Conservation (phyloP, 2,329 filamentous ascomycete genomes). For the Monosporascus sp. region DNA sequence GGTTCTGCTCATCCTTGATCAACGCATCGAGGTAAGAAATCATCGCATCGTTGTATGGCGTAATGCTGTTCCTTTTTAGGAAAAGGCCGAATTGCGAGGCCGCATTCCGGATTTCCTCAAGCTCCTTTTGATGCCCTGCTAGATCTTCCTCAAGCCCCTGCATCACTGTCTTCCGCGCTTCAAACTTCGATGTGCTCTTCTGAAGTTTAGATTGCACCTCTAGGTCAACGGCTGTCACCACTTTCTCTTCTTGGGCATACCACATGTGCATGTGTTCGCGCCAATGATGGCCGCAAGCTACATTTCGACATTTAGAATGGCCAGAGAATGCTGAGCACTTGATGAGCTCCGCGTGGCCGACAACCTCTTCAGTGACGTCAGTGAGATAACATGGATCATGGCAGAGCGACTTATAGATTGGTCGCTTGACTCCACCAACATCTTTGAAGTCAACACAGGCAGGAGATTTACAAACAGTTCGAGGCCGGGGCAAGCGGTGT, state of each 20-base stretch:
- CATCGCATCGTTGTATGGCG: slow-evolving; percentile 25
- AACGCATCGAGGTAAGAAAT: slow-evolving; percentile 33
- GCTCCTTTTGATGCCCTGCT: slow-evolving; percentile 27
- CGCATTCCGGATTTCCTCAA: slow-evolving; percentile 27
- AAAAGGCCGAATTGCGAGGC: slow-evolving; percentile 33
- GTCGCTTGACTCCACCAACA: slow-evolving; percentile 17
- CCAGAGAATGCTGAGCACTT: slow-evolving; percentile 22
- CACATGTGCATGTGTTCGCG: slow-evolving; percentile 32
- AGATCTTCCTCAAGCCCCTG: slow-evolving; percentile 17
- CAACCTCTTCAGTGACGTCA: slow-evolving; percentile 19
- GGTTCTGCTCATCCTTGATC: slow-evolving; percentile 32
- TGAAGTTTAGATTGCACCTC: slow-evolving; percentile 20
- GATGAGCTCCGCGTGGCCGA: slow-evolving; percentile 21
- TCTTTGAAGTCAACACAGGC: slow-evolving; percentile 23
- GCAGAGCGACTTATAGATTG: slow-evolving; percentile 26
- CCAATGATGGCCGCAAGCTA: slow-evolving; percentile 29
- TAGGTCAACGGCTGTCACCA: slow-evolving; percentile 17
- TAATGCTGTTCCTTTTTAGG: slow-evolving; percentile 11
- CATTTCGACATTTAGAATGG: slow-evolving; percentile 10
- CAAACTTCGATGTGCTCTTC: slow-evolving; percentile 18
- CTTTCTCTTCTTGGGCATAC: slow-evolving; percentile 23
- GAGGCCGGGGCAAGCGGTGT: slow-evolving; percentile 17
- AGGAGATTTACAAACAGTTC: slow-evolving; percentile 28
- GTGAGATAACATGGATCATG: slow-evolving; percentile 26
- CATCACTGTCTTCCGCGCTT: slow-evolving; percentile 21